Percentiles rank a stretch among this genome's conserved stretches.
Conservation (phyloP, 345 rosid genomes). For the Citrus hindsii region DNA sequence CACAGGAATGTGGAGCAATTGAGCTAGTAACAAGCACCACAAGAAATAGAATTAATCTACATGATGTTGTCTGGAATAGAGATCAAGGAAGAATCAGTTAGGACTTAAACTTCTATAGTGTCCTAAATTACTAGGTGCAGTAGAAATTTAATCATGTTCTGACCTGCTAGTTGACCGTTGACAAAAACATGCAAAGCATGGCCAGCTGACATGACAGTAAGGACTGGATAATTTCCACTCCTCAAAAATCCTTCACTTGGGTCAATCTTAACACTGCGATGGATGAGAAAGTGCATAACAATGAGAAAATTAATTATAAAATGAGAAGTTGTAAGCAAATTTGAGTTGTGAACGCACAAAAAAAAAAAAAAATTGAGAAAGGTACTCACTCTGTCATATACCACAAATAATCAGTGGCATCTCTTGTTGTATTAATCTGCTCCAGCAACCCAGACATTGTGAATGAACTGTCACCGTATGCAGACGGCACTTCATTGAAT, state of each 20-base stretch:
- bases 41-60: background rate
- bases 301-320: background rate
- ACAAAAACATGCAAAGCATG: slow-evolving; percentile 91
- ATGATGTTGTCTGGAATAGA: background rate
- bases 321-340: background rate
- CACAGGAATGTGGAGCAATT: background rate
- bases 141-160: slow-evolving; percentile 3
- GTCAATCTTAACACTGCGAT: slow-evolving; percentile 42
- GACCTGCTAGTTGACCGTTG: slow-evolving; percentile 83
- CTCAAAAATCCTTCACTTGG: slow-evolving; percentile 55
- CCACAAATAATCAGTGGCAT: slow-evolving; percentile 90
- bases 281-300: background rate
- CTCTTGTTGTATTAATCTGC: slow-evolving; percentile 94
- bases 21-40: background rate
- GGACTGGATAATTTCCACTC: slow-evolving; percentile 51
- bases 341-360: background rate
- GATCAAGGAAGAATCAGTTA: background rate
- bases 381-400: slow-evolving; percentile 91
- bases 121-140: background rate
- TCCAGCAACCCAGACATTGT: slow-evolving; percentile 85
- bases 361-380: background rate
- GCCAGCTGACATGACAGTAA: slow-evolving; percentile 80
- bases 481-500: slow-evolving; percentile 66
- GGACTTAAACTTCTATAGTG: background rate
- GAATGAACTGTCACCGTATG: slow-evolving; percentile 66